Evolutionary conservation across 352 stramenopile species (phyloP).

Genomic region (Globisporangium middletonii): DNA sequence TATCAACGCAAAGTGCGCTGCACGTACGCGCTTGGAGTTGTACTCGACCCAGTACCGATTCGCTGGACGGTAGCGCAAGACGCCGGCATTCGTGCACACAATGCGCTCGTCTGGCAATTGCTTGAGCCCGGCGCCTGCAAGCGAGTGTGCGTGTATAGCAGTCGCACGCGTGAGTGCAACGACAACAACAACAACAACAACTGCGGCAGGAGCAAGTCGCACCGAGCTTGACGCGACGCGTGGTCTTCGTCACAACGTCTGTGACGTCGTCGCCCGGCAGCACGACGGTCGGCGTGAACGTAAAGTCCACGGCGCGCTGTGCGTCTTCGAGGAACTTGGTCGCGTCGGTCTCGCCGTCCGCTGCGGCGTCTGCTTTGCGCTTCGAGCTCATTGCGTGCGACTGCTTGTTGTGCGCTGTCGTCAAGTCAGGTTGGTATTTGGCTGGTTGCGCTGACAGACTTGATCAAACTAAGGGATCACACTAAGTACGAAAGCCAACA

Average conservation of each 20-base stretch:
- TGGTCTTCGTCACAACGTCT: slow-evolving; percentile 63
- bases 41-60: slow-evolving; percentile 90
- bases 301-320: slow-evolving; percentile 74
- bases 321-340: slow-evolving; percentile 66
- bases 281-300: slow-evolving; percentile 63
- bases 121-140: slow-evolving; percentile 50
- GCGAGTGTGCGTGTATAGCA: not conserved
- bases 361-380: slow-evolving; percentile 18
- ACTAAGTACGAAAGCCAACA: slow-evolving; percentile 9
- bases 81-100: slow-evolving; percentile 73
- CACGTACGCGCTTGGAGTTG: slow-evolving; percentile 74
- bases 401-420: not conserved
- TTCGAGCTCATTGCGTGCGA: slow-evolving; percentile 4
- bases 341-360: slow-evolving; percentile 17
- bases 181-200: not conserved
- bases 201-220: not conserved
- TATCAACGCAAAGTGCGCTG: not conserved
- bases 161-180: not conserved
- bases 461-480: slow-evolving; percentile 5
- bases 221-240: slow-evolving; percentile 67
- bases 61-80: slow-evolving; percentile 79
- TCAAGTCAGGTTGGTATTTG: slow-evolving; percentile 1
- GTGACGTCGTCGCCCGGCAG: slow-evolving; percentile 80
- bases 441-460: slow-evolving; percentile 8
- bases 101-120: slow-evolving; percentile 53